A percentile compares a stretch with the other conserved stretches of the same genome.
phyloP scores from a whole-genome alignment of 768 basidiomycete species.

The Trametes sanguinea region DNA sequence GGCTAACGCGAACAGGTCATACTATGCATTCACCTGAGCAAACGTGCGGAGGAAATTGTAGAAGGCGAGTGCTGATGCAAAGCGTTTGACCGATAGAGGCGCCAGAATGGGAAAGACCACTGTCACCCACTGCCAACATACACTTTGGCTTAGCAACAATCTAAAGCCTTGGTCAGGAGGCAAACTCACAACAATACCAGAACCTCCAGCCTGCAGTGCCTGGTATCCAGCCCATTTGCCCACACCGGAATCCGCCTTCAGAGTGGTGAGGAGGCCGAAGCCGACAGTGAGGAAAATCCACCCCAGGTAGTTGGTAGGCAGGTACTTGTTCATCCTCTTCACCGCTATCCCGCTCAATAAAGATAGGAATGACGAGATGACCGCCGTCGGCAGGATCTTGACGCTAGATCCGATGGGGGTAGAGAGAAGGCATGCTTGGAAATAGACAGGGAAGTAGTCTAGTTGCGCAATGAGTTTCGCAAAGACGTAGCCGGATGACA shows the following conservation, averaged over 20 bases:
- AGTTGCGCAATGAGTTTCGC: conserved; percentile 2
- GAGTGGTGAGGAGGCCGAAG: conserved; percentile 37
- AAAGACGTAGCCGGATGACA: too few species aligned
- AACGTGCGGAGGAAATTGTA: conserved; percentile 33
- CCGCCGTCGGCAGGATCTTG: conserved; percentile 28
- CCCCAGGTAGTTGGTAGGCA: conserved; percentile 37
- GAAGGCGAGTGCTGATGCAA: conserved; percentile 38
- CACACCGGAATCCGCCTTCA: conserved; percentile 20
- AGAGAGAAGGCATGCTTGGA: conserved; percentile 42
- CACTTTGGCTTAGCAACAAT: too few species aligned
- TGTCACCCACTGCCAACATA: conserved; percentile 18
- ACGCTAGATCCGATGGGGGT: conserved; percentile 34
- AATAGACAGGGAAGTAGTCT: conserved; percentile 47
- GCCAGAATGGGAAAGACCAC: conserved; percentile 30
- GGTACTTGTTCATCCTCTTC: conserved; percentile 32
- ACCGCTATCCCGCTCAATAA: conserved; percentile 31
- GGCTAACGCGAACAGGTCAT: not conserved
- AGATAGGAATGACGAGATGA: conserved; percentile 33
- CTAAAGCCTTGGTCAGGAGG: too few species aligned
- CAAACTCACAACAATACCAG: conserved; percentile 22
- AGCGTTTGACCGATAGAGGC: conserved; percentile 34
- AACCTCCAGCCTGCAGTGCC: conserved; percentile 22
- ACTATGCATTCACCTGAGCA: conserved; percentile 21
- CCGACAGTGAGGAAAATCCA: conserved; percentile 41
- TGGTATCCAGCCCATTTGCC: conserved; percentile 10